phyloP scores from a whole-genome alignment of 768 basidiomycete genomes.

The Sporobolomyces pararoseus region DNA sequence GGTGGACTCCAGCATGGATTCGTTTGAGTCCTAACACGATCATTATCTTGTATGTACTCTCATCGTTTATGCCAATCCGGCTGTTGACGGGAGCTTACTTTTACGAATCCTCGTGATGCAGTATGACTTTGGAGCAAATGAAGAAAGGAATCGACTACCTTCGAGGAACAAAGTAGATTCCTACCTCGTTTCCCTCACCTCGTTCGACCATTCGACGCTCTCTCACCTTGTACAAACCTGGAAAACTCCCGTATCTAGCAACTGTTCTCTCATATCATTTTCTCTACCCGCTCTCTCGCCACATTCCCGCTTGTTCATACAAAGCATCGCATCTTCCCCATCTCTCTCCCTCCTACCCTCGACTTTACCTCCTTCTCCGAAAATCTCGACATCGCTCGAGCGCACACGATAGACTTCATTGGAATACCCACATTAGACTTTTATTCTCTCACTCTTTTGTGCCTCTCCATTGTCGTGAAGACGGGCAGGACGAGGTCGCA shows the following conservation, averaged over 20 bases:
- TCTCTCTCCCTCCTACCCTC: neutral
- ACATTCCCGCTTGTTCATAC: neutral
- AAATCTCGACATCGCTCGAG: neutral
- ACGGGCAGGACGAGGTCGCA: too few relatives aligned
- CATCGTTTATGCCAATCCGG: neutral
- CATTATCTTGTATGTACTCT: conserved; percentile 37
- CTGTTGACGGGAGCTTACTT: neutral
- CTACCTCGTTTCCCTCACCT: neutral
- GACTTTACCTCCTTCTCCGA: too few relatives aligned
- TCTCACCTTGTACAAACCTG: neutral
- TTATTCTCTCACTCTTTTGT: neutral
- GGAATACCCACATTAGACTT: neutral
- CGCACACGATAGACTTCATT: neutral
- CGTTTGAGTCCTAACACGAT: conserved; percentile 43
- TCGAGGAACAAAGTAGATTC: conserved; percentile 3
- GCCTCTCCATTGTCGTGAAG: too few relatives aligned
- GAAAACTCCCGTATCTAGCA: neutral
- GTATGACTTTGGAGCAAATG: conserved; percentile 37
- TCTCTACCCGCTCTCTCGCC: neutral
- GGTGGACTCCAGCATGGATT: conserved; percentile 45
- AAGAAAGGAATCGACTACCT: conserved; percentile 31
- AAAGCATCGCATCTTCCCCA: neutral
- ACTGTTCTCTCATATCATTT: neutral
- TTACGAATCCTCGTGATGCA: neutral
- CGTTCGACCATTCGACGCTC: neutral